Conservation (phyloP, 148 eudicot genomes). For the Cornus kousa region DNA sequence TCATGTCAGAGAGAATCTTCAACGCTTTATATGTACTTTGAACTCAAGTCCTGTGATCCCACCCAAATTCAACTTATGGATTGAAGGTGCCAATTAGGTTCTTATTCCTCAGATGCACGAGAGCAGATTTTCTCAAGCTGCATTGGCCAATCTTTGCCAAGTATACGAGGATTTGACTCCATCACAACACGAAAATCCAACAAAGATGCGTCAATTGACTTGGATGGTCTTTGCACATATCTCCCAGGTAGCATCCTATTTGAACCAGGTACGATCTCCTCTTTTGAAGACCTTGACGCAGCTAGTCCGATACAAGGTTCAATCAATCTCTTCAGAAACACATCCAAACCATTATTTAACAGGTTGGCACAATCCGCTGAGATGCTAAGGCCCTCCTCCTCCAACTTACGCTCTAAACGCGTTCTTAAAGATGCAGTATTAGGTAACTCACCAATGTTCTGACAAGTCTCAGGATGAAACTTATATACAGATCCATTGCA, state of each 20-base stretch:
- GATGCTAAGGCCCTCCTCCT: conserved; percentile 36
- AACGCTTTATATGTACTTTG: not conserved
- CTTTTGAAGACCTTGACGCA: conserved; percentile 21
- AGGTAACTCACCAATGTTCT: conserved; percentile 39
- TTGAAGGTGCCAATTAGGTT: not conserved
- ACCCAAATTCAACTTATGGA: not conserved
- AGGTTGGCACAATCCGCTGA: conserved; percentile 38
- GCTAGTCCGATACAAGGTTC: conserved; percentile 45
- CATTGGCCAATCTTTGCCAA: conserved; percentile 46
- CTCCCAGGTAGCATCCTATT: conserved; percentile 19
- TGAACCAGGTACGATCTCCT: conserved; percentile 5
- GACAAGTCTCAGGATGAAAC: conserved; percentile 25
- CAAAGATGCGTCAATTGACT: conserved; percentile 18
- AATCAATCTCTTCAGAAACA: conserved; percentile 44
- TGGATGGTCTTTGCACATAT: conserved; percentile 16
- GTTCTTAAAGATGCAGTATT: conserved; percentile 36
- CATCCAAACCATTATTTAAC: conserved; percentile 48
- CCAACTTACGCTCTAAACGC: conserved; percentile 42
- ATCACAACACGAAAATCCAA: conserved; percentile 47
- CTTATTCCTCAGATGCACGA: conserved; percentile 22
- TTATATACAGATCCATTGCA: conserved; percentile 6
- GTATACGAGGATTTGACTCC: conserved; percentile 42
- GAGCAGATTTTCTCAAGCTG: conserved; percentile 44
- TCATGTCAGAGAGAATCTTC: conserved; percentile 11
- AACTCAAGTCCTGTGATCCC: not conserved